phyloP scores from a whole-genome alignment of 805 yeast species.

The Saccharomycopsis vini region DNA sequence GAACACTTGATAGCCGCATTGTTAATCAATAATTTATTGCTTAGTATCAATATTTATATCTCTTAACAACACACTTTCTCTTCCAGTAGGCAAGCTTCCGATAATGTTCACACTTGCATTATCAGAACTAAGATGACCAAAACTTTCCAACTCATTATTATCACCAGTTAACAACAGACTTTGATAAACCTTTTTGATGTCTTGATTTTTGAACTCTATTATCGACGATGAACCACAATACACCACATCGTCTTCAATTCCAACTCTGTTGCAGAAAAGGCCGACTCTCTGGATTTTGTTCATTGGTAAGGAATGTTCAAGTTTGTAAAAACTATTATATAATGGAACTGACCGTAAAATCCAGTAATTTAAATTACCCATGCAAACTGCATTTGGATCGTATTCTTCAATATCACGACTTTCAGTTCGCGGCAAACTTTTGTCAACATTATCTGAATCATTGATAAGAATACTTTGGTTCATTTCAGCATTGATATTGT shows the following conservation, averaged over 20 bases:
- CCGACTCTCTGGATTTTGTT: constrained; percentile 23
- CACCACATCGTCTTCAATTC: constrained; percentile 60
- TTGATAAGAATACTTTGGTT: background rate
- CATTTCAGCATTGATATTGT: background rate
- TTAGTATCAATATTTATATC: constrained; percentile 26
- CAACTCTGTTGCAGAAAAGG: constrained; percentile 63
- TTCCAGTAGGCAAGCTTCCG: constrained; percentile 54
- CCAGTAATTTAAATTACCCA: constrained; percentile 63
- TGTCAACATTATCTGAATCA: background rate
- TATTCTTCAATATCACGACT: background rate
- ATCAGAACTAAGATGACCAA: constrained; percentile 28
- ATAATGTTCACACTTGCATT: constrained; percentile 44
- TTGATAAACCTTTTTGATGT: no score
- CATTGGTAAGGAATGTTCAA: background rate
- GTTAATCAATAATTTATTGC: background rate
- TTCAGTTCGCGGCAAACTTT: background rate
- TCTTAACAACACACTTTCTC: constrained; percentile 54
- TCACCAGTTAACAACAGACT: background rate
- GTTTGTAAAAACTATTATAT: constrained; percentile 28
- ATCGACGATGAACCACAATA: constrained; percentile 63
- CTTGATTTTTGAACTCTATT: constrained; percentile 35
- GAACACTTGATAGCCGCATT: no score
- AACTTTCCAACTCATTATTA: constrained; percentile 1
- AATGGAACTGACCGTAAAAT: constrained; percentile 59
- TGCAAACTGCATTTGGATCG: constrained; percentile 30